Base-by-base conservation (phyloP, 1,284 basidiomycete species). In the Cutaneotrichosporon arboriforme region DNA sequence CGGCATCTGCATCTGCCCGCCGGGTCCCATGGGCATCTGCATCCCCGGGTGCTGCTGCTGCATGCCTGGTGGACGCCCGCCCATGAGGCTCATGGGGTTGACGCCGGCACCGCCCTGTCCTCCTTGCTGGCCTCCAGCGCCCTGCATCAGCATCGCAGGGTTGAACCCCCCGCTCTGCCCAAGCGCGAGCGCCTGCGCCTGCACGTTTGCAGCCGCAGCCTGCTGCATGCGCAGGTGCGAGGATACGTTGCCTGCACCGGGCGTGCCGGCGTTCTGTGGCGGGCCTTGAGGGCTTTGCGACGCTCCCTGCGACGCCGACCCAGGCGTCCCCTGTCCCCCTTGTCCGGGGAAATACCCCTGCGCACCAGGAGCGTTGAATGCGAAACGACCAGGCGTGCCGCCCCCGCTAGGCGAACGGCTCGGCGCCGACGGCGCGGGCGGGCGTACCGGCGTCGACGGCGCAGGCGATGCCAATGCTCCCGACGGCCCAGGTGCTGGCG, bases 141-240 rank as follows among this genome's bases (percentile, higher is more conserved):
- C n/a, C 38, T 53, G 42, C 35, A 46, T 20, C 9, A 55, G 42
- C 35, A 46, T 20, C 9, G 38, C 43, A 17, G 50, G 43, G 36
- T 45, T 37, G 31, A 44, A 44, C 8, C 50, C 50, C 8, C 42
- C 47, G 10, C 31, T 35, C 45, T 38, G 48, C 13, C 49, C 49
- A 4, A 43, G 37, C 33, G 46, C 52, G 15, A 51, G 49, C 17
- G 51, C 55, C 37, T 46, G 55, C 13, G 55, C 55, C 37, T 57
- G 55, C 10, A 41, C 52, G 18, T 53, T 49, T 1, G 39, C 47
- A 35, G 50, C 45, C 39, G 37, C 44, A 10, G 39, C 48, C 31
- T 22, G 33, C 33, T 31, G 40, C 48, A 37, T 38, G 20, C 34
- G 41, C 12, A 39, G 39, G 3, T 46, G 45, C 21, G 45, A 35